These are phyloP conservation scores for Pythium periplocum DNA, from an alignment of 352 stramenopile species.

Conservation along the genomic window DNA sequence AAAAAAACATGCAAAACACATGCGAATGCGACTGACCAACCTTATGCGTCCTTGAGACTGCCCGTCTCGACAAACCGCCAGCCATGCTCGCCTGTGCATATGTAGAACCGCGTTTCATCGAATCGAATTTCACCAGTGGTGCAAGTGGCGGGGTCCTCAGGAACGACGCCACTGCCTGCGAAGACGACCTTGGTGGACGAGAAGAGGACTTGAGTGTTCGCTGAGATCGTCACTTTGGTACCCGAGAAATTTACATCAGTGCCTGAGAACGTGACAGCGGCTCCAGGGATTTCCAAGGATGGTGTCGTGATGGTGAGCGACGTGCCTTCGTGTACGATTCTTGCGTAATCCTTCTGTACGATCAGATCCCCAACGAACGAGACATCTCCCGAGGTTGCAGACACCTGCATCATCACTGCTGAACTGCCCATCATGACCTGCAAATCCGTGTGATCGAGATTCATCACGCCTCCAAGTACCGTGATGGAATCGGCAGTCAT, in stretches of 20 bases:
- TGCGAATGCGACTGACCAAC: no score
- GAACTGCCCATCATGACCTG: constrained; percentile 9
- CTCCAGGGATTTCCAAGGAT: constrained; percentile 12
- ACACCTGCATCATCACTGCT: constrained; percentile 14
- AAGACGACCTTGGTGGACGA: constrained; percentile 16
- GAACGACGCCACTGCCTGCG: constrained; percentile 5
- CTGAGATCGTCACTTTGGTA: constrained; percentile 11
- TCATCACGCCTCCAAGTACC: constrained; percentile 22
- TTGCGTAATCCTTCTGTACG: constrained; percentile 13
- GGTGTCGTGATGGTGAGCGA: constrained; percentile 28
- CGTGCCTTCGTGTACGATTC: constrained; percentile 23
- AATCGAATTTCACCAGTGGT: constrained; percentile 24
- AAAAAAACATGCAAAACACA: no score
- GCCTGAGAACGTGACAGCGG: constrained; percentile 5
- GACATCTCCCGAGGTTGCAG: constrained; percentile 19
- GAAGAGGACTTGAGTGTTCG: constrained; percentile 3
- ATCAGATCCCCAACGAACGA: constrained; percentile 21
- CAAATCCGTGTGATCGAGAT: constrained; percentile 24
- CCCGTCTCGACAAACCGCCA: constrained; percentile 4
- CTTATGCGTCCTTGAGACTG: no score
- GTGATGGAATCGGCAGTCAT: constrained; percentile 22
- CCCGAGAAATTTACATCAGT: constrained; percentile 5
- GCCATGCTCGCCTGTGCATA: constrained; percentile 13
- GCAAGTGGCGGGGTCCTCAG: constrained; percentile 8
- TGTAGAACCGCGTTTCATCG: constrained; percentile 15